Base-by-base conservation (phyloP, 257 asterid species). In the Plectranthus barbatus region DNA sequence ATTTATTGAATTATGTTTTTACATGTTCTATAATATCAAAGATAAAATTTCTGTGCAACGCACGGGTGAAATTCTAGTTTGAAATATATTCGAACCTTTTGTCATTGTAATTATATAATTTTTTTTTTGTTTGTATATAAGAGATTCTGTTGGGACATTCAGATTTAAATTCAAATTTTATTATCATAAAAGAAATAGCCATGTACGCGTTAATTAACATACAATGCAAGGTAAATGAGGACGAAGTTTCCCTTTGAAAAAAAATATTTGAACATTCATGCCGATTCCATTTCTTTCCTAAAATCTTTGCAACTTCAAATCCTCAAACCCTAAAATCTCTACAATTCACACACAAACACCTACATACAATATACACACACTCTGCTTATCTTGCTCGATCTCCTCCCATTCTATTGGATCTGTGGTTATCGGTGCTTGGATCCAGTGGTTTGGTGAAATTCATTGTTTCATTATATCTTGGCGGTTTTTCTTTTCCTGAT, bases 391-490 rank as follows among this genome's bases (percentile, higher is more conserved):
- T 64, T 56, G 23, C 68, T 77, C 53, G 77, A 74, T 77, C 81
- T 62, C 72, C 71, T 70, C 69, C 68, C 72, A 59, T 69, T 62
- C 69, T 37, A 31, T 74, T 68, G 75, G 83, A 80, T 80, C 85
- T 71, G 76, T 62, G 68, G 68, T 56, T 41, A 15, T 48, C 49
- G 64, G 49, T 48, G 76, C 60, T 70, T 68, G 73, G 86, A 78
- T 84, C 84, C 79, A 44, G 71, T 68, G 62, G 44, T 68, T 58
- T 59, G 42, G 71, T 56, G 65, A 9, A 39, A 55, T 52, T 26
- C 60, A 3, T 34, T 18, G 73, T 23, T 24, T 37, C 6, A 46
- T 61, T 55, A 52, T 56, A 37, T 59, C 60, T 62, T 47, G 29
- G 62, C 23, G 20, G 34, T 69, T 48, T 55, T 59, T 75, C 64